phyloP scores from a whole-genome alignment of 1,284 basidiomycete species.

The Ceratobasidium sp. region DNA sequence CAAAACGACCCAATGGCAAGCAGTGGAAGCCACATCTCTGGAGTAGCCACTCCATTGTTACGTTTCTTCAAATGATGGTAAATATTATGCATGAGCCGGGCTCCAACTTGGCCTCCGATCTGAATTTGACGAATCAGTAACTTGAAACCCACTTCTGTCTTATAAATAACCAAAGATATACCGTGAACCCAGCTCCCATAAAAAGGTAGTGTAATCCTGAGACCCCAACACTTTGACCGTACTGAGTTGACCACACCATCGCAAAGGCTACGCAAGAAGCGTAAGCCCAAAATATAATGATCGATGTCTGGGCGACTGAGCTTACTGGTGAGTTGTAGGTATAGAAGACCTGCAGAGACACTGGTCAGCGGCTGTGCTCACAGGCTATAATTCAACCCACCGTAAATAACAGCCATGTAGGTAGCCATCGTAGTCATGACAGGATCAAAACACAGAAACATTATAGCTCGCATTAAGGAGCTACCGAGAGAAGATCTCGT shows the following conservation, averaged over 20 bases:
- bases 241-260: constrained; percentile 50
- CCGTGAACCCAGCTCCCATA: constrained; percentile 49
- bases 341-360: constrained; percentile 32
- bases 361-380: too few species aligned
- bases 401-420: constrained; percentile 52
- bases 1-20: constrained; percentile 36
- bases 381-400: constrained; percentile 2
- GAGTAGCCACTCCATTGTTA: constrained; percentile 52
- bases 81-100: constrained; percentile 52
- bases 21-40: constrained; percentile 50
- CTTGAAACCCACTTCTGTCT: neutral
- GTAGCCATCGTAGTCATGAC: constrained; percentile 50
- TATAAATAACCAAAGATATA: neutral
- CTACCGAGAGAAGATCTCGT: constrained; percentile 27
- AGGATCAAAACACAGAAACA: constrained; percentile 53
- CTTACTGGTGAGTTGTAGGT: constrained; percentile 43
- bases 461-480: constrained; percentile 53
- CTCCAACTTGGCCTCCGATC: constrained; percentile 53
- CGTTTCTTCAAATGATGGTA: constrained; percentile 52
- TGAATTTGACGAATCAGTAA: neutral
- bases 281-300: too few species aligned
- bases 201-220: constrained; percentile 56
- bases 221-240: constrained; percentile 53
- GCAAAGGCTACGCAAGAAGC: constrained; percentile 50
- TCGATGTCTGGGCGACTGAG: neutral